These are phyloP conservation scores for Leptographium radiaticola DNA, from an alignment of 2,329 filamentous ascomycete genomes.

Conservation along the genomic window DNA sequence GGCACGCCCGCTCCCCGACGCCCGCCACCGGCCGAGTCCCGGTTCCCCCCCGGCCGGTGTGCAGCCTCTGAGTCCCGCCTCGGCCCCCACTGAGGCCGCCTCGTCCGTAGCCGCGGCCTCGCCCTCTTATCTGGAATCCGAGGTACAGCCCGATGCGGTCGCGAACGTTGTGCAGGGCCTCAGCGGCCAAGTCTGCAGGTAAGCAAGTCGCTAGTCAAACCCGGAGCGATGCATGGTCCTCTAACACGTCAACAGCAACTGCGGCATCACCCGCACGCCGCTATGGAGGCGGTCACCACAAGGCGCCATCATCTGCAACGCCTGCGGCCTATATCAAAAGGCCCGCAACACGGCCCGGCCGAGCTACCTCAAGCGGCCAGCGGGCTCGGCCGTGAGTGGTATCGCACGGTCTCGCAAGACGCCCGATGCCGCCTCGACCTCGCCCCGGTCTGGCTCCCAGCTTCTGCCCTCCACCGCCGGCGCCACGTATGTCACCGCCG, in stretches of 20 bases:
- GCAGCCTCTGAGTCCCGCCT: conserved; percentile 11
- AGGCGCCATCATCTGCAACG: conserved; percentile 93
- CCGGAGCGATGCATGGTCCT: not conserved
- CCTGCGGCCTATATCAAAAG: conserved; percentile 89
- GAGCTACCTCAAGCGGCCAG: conserved; percentile 74
- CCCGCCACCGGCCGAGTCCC: conserved; percentile 3
- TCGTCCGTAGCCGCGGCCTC: not conserved
- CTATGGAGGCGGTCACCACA: conserved; percentile 89
- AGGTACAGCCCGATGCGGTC: conserved; percentile 8
- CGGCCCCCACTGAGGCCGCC: conserved; percentile 5
- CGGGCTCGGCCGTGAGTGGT: conserved; percentile 33
- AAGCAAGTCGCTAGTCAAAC: conserved; percentile 16
- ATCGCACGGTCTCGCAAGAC: conserved; percentile 23
- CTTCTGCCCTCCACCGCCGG: conserved; percentile 27
- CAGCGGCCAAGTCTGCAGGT: conserved; percentile 61
- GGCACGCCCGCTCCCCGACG: not conserved
- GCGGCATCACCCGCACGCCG: conserved; percentile 83
- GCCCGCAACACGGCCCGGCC: conserved; percentile 84
- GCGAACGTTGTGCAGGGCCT: conserved; percentile 20
- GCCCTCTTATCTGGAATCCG: conserved; percentile 5
- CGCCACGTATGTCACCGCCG: conserved; percentile 65
- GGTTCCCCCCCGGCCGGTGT: conserved; percentile 2
- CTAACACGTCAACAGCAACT: conserved; percentile 53
- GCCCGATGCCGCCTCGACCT: conserved; percentile 23
- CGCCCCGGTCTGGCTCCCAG: conserved; percentile 26